These are phyloP conservation scores for Verbascum thapsus DNA, from an alignment of 257 asterid species.

Conservation along the genomic window DNA sequence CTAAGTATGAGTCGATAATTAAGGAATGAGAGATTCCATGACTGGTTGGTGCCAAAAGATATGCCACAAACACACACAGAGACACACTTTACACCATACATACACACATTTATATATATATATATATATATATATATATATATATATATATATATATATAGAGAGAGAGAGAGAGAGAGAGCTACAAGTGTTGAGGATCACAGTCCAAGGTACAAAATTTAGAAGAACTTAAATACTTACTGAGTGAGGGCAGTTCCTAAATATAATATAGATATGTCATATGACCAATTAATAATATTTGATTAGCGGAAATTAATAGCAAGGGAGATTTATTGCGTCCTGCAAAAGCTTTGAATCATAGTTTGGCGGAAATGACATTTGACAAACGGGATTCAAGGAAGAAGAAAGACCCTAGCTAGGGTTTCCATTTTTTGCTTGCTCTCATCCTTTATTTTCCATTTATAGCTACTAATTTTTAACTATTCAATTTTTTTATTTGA, in stretches of 20 bases:
- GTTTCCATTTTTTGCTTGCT: slow-evolving; percentile 41
- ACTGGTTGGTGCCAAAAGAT: slow-evolving; percentile 29
- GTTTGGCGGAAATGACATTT: slow-evolving; percentile 39
- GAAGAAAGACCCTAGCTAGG: slow-evolving; percentile 22
- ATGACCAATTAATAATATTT: neutral
- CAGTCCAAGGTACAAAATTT: slow-evolving; percentile 45
- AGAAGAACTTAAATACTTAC: slow-evolving; percentile 39
- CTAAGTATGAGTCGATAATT: too few species aligned
- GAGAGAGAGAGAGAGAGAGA: slow-evolving; percentile 7
- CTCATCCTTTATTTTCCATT: slow-evolving; percentile 29
- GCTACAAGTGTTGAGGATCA: slow-evolving; percentile 54
- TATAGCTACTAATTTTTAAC: slow-evolving; percentile 26
- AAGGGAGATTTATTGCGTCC: slow-evolving; percentile 52
- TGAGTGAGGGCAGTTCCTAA: slow-evolving; percentile 33
- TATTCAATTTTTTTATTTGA: neutral
- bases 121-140: neutral
- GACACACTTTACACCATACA: too few species aligned
- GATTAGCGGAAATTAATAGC: slow-evolving; percentile 22
- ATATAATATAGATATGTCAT: slow-evolving; percentile 14
- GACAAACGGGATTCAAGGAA: slow-evolving; percentile 24
- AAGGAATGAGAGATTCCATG: slow-evolving; percentile 41
- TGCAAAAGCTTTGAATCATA: slow-evolving; percentile 38
- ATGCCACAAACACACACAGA: slow-evolving; percentile 13
- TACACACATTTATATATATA: too few species aligned
- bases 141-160: neutral